Conservation (phyloP, 176 grass and related monocot genomes). For the Areca catechu region DNA sequence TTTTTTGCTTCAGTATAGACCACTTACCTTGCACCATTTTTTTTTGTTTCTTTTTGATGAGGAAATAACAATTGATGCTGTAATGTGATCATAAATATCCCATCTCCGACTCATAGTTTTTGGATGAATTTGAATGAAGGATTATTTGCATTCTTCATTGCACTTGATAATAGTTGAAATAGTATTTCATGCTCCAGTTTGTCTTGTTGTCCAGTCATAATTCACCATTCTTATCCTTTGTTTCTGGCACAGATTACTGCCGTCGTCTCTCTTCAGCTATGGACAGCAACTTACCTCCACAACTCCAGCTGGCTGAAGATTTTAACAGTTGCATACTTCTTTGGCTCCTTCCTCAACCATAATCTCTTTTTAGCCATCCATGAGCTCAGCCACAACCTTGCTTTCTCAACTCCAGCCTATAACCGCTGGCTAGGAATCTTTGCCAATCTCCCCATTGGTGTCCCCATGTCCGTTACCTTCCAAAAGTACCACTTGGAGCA, state of each 20-base stretch:
- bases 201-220: background rate
- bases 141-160: too few relatives aligned
- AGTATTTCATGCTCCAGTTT: background rate
- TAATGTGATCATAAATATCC: too few relatives aligned
- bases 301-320: conserved; percentile 73
- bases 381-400: conserved; percentile 94
- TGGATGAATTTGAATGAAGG: too few relatives aligned
- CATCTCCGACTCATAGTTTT: too few relatives aligned
- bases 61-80: too few relatives aligned
- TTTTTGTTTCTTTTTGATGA: too few relatives aligned
- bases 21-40: too few relatives aligned
- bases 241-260: conserved; percentile 48
- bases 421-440: conserved; percentile 93
- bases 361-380: conserved; percentile 95
- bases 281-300: conserved; percentile 45
- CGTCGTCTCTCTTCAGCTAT: conserved; percentile 68
- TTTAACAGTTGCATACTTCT: conserved; percentile 65
- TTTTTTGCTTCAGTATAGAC: too few relatives aligned
- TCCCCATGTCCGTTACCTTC: conserved; percentile 93
- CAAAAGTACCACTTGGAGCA: too few relatives aligned
- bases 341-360: conserved; percentile 95
- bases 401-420: conserved; percentile 62
- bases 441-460: conserved; percentile 79
- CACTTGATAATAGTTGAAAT: too few relatives aligned
- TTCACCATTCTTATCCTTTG: conserved; percentile 11